A percentile compares a stretch with the other conserved stretches of the same genome.
These are phyloP conservation scores for Psilocybe mexicana DNA, from an alignment of 1,284 basidiomycete species.

Conservation along the genomic window DNA sequence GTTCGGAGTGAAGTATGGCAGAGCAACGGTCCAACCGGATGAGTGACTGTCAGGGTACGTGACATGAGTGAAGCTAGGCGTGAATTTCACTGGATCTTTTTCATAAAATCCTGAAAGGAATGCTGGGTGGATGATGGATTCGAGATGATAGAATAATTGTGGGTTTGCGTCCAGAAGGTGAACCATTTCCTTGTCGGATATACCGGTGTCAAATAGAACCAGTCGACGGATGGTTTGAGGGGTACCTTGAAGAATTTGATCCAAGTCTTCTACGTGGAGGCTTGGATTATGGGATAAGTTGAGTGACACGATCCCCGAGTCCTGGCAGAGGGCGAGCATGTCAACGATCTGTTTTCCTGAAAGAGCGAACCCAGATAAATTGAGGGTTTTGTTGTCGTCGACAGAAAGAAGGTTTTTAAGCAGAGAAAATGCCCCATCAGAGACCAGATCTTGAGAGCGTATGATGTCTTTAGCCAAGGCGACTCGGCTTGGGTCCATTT, in stretches of 20 bases:
- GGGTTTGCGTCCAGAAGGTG: slow-evolving; percentile 23
- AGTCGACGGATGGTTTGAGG: slow-evolving; percentile 26
- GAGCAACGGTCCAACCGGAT: neutral
- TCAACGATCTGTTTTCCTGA: neutral
- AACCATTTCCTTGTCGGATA: slow-evolving; percentile 24
- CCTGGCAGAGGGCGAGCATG: neutral
- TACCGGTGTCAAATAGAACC: slow-evolving; percentile 25
- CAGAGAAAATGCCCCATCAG: neutral
- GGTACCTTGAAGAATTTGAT: slow-evolving; percentile 16
- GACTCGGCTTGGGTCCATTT: slow-evolving; percentile 15
- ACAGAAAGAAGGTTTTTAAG: neutral
- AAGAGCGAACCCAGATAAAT: neutral
- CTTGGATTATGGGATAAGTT: slow-evolving; percentile 28
- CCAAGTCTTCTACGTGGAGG: slow-evolving; percentile 24
- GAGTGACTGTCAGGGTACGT: neutral
- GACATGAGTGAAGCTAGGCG: neutral
- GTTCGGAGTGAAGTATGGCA: slow-evolving; percentile 4
- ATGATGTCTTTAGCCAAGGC: neutral
- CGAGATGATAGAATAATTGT: slow-evolving; percentile 25
- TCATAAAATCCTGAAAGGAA: neutral
- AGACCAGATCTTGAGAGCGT: neutral
- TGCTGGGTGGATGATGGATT: slow-evolving; percentile 29
- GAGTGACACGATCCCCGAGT: slow-evolving; percentile 11
- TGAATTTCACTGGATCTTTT: neutral
- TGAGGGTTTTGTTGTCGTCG: neutral